A percentile compares a stretch with the other conserved stretches of the same genome.
phyloP scores from a whole-genome alignment of 2,329 filamentous ascomycete genomes.

The Xylaria sp. region DNA sequence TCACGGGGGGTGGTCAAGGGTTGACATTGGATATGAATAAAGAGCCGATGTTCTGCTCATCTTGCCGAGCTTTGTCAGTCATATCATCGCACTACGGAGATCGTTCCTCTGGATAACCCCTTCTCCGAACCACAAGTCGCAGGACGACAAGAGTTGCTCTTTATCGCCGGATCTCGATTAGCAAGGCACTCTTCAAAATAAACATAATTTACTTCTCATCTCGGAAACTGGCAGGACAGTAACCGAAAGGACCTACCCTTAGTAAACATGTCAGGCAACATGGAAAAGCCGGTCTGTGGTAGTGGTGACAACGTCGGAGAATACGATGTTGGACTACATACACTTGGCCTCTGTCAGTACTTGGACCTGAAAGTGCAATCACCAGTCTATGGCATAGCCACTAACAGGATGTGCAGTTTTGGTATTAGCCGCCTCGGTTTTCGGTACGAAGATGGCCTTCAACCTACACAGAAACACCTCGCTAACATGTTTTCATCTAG shows the following conservation, averaged over 20 bases:
- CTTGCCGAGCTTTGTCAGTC: background rate
- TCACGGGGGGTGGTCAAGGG: background rate
- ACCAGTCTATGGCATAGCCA: background rate
- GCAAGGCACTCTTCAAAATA: background rate
- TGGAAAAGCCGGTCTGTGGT: slow-evolving; percentile 48
- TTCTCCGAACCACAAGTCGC: slow-evolving; percentile 42
- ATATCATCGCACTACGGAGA: background rate
- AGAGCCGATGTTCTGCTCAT: background rate
- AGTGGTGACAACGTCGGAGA: slow-evolving; percentile 45
- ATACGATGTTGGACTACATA: slow-evolving; percentile 51
- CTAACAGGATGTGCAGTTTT: slow-evolving; percentile 41
- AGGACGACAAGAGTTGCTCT: slow-evolving; percentile 42
- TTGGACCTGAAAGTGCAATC: background rate
- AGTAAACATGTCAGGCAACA: slow-evolving; percentile 34
- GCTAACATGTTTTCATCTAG: slow-evolving; percentile 34
- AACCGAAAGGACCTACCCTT: background rate
- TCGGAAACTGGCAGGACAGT: background rate
- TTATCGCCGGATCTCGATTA: slow-evolving; percentile 32
- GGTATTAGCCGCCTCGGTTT: slow-evolving; percentile 48
- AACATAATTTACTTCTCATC: background rate
- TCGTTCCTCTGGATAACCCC: slow-evolving; percentile 34
- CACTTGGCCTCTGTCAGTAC: slow-evolving; percentile 50
- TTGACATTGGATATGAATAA: background rate
- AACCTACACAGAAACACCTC: background rate
- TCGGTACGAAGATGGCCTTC: slow-evolving; percentile 38